These are phyloP conservation scores for Orbilia javanica DNA, from an alignment of 2,329 filamentous ascomycete species.

Conservation along the genomic window DNA sequence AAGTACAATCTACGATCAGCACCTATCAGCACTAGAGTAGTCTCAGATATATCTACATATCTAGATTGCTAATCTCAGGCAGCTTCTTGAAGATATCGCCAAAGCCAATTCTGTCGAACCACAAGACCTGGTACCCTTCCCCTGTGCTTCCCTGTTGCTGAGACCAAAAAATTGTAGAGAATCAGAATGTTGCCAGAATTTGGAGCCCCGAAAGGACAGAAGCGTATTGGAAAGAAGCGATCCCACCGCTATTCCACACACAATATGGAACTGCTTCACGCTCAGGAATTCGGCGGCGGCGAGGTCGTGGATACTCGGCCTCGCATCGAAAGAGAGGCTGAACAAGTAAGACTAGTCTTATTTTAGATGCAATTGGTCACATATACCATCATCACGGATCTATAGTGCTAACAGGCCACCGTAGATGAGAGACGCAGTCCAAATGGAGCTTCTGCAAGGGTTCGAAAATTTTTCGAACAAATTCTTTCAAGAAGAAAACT, in stretches of 20 bases:
- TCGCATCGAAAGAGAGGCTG: not conserved
- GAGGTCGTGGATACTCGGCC: not conserved
- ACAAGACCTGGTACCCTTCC: not conserved
- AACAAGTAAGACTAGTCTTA: not conserved
- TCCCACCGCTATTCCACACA: not conserved
- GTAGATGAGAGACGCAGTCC: not conserved
- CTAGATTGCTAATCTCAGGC: not conserved
- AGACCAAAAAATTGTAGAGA: not conserved
- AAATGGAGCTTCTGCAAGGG: not conserved
- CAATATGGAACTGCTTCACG: not conserved
- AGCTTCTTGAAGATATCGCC: not conserved
- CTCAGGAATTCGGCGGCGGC: not conserved
- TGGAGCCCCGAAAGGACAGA: not conserved
- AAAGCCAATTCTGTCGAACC: not conserved
- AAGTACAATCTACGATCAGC: no score
- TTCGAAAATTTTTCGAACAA: constrained; percentile 13
- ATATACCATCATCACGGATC: not conserved
- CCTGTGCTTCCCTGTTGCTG: not conserved
- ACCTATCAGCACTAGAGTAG: no score
- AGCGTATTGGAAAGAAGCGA: not conserved
- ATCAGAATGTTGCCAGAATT: not conserved
- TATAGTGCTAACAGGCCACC: not conserved
- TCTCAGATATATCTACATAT: no score
- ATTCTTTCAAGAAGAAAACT: not conserved
- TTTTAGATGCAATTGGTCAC: not conserved